Percentiles rank a stretch among this genome's conserved stretches.
phyloP scores from a whole-genome alignment of 345 rosid species.

The Brassica incana region DNA sequence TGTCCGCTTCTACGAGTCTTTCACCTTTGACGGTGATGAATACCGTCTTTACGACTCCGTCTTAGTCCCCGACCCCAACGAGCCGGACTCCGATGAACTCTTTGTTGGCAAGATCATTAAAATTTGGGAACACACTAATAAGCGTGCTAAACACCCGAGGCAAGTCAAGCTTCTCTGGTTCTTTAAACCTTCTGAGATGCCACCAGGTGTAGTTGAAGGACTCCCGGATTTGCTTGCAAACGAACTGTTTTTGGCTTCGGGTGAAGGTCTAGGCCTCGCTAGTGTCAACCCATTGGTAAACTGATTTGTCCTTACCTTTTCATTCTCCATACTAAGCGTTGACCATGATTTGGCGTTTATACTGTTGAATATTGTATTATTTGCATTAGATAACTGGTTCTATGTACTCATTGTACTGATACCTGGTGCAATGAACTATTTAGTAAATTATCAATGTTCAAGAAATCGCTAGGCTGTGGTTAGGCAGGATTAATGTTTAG shows the following conservation, averaged over 20 bases:
- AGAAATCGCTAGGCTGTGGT: too few relatives aligned
- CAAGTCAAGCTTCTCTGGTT: slow-evolving; percentile 80
- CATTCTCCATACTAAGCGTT: slow-evolving; percentile 13
- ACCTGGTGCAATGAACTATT: not conserved
- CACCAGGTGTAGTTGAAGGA: slow-evolving; percentile 40
- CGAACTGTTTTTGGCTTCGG: slow-evolving; percentile 82
- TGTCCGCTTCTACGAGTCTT: slow-evolving; percentile 71
- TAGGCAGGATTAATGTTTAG: too few relatives aligned
- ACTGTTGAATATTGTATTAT: not conserved
- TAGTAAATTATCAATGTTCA: not conserved
- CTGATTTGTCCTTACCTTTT: slow-evolving; percentile 14
- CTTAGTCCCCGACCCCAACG: slow-evolving; percentile 45
- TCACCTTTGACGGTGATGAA: slow-evolving; percentile 60
- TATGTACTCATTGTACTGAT: not conserved
- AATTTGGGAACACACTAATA: slow-evolving; percentile 64
- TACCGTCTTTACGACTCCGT: slow-evolving; percentile 73
- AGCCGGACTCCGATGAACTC: slow-evolving; percentile 65
- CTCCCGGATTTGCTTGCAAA: slow-evolving; percentile 43
- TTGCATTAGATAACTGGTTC: slow-evolving; percentile 9
- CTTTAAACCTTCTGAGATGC: slow-evolving; percentile 67
- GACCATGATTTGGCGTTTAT: slow-evolving; percentile 2
- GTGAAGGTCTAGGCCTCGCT: slow-evolving; percentile 74
- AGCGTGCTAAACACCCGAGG: slow-evolving; percentile 33
- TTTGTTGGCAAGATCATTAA: slow-evolving; percentile 67
- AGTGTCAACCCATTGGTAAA: slow-evolving; percentile 79